Conservation (phyloP, 805 yeast genomes). For the Pichia gijzeniarum region DNA sequence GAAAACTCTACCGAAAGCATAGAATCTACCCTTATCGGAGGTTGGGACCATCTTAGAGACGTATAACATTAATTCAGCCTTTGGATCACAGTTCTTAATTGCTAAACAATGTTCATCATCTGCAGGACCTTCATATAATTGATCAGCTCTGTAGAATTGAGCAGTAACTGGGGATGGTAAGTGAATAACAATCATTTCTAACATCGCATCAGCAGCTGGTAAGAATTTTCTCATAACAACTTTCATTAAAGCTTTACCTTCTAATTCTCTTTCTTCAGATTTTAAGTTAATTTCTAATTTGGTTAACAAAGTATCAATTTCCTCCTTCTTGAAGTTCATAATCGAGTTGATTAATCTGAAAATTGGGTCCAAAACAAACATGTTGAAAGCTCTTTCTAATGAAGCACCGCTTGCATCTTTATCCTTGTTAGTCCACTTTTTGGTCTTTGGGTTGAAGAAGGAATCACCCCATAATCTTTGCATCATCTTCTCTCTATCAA, state of each 20-base stretch:
- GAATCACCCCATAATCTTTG: slow-evolving; percentile 99
- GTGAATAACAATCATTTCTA: slow-evolving; percentile 97
- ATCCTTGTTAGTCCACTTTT: slow-evolving; percentile 97
- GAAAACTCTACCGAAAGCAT: slow-evolving; percentile 99
- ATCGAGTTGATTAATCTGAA: slow-evolving; percentile 94
- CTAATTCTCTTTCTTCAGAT: slow-evolving; percentile 96
- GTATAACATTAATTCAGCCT: slow-evolving; percentile 96
- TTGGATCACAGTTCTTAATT: slow-evolving; percentile 97
- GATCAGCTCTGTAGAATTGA: slow-evolving; percentile 98
- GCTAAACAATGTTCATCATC: slow-evolving; percentile 87
- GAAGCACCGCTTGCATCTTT: slow-evolving; percentile 93
- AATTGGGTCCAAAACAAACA: slow-evolving; percentile 98
- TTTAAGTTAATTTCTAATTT: slow-evolving; percentile 91
- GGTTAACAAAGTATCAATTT: slow-evolving; percentile 84
- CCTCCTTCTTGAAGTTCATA: slow-evolving; percentile 99
- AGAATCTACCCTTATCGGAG: slow-evolving; percentile 99
- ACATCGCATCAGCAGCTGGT: slow-evolving; percentile 99
- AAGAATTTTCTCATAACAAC: slow-evolving; percentile 99
- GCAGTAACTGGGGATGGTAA: slow-evolving; percentile 99
- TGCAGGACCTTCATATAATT: slow-evolving; percentile 97
- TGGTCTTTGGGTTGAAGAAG: slow-evolving; percentile 99
- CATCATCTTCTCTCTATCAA: slow-evolving; percentile 96
- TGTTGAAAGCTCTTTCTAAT: slow-evolving; percentile 98
- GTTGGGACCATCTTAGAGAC: slow-evolving; percentile 99
- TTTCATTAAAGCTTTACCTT: slow-evolving; percentile 98